phyloP scores from a whole-genome alignment of 2,329 filamentous ascomycete genomes.

The Tolypocladium album region DNA sequence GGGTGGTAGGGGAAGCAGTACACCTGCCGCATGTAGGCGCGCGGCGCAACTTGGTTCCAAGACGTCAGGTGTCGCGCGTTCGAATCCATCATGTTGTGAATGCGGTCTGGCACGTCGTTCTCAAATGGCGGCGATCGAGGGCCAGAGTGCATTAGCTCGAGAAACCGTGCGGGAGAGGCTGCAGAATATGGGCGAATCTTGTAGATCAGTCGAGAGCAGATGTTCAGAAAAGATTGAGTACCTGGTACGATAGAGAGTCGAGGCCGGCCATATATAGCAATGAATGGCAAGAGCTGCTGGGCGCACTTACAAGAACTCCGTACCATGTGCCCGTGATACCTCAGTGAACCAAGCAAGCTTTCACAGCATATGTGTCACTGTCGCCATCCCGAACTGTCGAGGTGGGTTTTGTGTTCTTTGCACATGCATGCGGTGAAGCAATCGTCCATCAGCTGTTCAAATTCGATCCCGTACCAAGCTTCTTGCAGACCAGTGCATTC shows the following conservation, averaged over 20 bases:
- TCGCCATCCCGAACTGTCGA: not conserved
- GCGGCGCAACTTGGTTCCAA: slow-evolving; percentile 9
- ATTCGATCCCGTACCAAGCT: not conserved
- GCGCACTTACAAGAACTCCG: not conserved
- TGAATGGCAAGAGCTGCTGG: not conserved
- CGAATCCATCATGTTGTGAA: not conserved
- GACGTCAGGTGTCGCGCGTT: not conserved
- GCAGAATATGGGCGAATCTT: not conserved
- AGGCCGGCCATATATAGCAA: not conserved
- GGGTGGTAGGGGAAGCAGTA: slow-evolving; percentile 6
- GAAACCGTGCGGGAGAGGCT: not conserved
- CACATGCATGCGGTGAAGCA: not conserved
- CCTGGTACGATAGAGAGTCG: not conserved
- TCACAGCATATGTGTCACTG: not conserved
- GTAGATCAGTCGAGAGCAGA: not conserved
- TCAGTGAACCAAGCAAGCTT: not conserved
- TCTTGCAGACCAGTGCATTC: not conserved
- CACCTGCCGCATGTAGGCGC: slow-evolving; percentile 8
- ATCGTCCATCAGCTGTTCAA: not conserved
- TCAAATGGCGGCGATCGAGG: not conserved
- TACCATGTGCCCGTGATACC: not conserved
- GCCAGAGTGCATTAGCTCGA: not conserved
- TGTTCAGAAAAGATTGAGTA: too few species aligned
- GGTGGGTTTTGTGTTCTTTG: not conserved
- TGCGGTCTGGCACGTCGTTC: not conserved